Conservation (phyloP, 768 basidiomycete genomes). For the Mrakia hoshinonis region DNA sequence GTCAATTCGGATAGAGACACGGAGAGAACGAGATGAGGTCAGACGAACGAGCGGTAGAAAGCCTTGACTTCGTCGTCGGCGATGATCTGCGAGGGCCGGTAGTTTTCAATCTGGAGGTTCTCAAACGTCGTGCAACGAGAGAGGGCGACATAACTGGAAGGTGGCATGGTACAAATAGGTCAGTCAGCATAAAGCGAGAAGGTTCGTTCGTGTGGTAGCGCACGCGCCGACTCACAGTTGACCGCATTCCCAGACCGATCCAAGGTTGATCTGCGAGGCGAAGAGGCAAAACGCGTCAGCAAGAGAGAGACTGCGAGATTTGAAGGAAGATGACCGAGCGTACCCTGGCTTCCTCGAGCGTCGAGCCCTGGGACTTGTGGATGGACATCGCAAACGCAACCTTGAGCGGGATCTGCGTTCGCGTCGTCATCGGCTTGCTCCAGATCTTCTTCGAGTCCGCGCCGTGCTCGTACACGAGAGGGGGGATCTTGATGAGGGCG, state of each 20-base stretch:
- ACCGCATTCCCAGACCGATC: slow-evolving; percentile 9
- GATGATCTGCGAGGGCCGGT: no score
- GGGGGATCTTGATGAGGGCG: not conserved
- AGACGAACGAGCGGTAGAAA: no score
- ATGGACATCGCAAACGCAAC: slow-evolving; percentile 44
- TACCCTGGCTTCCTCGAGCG: slow-evolving; percentile 85
- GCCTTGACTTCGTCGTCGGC: no score
- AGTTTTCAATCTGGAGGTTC: slow-evolving; percentile 4
- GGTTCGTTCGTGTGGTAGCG: not conserved
- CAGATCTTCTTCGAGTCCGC: no score
- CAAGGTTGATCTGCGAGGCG: slow-evolving; percentile 14
- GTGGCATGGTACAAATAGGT: not conserved
- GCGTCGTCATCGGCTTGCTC: not conserved
- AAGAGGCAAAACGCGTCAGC: not conserved
- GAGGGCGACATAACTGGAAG: slow-evolving; percentile 23
- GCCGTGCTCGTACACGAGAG: not conserved
- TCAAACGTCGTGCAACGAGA: slow-evolving; percentile 24
- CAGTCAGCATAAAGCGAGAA: not conserved
- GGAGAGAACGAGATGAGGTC: no score
- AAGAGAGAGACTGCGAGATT: no score
- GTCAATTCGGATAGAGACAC: no score
- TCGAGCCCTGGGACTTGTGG: slow-evolving; percentile 97
- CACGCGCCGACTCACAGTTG: slow-evolving; percentile 11
- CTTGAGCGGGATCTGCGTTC: slow-evolving; percentile 16
- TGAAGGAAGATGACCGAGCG: not conserved